Conservation (phyloP, 2,329 filamentous ascomycete species). For the Claviceps sorghi region DNA sequence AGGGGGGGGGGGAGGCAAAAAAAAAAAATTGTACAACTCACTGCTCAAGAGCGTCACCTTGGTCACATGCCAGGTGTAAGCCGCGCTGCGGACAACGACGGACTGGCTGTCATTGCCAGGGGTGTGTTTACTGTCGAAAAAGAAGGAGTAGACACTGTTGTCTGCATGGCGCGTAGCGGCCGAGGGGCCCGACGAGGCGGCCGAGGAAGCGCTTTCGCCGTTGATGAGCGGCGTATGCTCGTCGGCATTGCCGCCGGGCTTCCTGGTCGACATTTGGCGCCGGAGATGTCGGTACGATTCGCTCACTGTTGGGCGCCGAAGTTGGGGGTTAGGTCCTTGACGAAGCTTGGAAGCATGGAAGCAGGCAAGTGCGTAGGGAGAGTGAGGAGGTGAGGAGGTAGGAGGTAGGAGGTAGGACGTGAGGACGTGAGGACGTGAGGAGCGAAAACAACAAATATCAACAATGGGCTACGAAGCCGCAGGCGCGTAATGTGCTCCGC, state of each 20-base stretch:
- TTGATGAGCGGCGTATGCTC: constrained; percentile 31
- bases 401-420: no score
- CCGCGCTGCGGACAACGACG: constrained; percentile 28
- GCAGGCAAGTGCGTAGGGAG: neutral
- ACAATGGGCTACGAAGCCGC: neutral
- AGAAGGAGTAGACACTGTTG: constrained; percentile 22
- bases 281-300: constrained; percentile 5
- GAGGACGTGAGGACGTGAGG: neutral
- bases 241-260: constrained; percentile 13
- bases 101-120: constrained; percentile 38
- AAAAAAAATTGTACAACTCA: constrained; percentile 21
- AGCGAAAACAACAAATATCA: neutral
- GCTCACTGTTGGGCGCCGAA: constrained; percentile 1
- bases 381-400: neutral
- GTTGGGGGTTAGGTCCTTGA: neutral
- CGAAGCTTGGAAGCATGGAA: no score
- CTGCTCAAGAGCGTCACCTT: constrained; percentile 46
- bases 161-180: constrained; percentile 11
- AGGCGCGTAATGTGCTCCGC: neutral
- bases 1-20: neutral
- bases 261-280: constrained; percentile 20
- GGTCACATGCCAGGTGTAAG: constrained; percentile 38
- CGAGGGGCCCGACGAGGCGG: no score
- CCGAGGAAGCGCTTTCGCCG: constrained; percentile 14
- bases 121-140: constrained; percentile 34